Evolutionary conservation across 768 basidiomycete genomes (phyloP).

Genomic region (Lentinula boryana): DNA sequence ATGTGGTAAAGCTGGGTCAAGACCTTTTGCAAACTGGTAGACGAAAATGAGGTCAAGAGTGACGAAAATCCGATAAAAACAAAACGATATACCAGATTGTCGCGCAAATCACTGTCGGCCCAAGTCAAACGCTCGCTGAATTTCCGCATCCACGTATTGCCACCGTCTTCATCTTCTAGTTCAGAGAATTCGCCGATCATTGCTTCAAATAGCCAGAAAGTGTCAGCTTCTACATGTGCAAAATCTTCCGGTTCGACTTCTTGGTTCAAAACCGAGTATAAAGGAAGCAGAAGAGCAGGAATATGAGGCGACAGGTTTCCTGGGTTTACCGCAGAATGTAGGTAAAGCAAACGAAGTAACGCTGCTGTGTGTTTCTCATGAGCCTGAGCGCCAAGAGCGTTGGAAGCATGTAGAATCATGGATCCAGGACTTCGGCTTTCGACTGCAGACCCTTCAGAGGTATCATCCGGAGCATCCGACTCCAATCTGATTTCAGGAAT

Average conservation of each 20-base stretch:
- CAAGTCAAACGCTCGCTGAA: constrained; percentile 54
- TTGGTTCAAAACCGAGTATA: constrained; percentile 56
- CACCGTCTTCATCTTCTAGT: constrained; percentile 63
- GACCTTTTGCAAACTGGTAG: constrained; percentile 50
- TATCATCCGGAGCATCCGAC: constrained; percentile 6
- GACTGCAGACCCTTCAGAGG: not conserved
- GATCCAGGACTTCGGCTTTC: constrained; percentile 18
- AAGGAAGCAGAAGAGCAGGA: constrained; percentile 62
- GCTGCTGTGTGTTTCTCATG: constrained; percentile 60
- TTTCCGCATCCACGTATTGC: constrained; percentile 54
- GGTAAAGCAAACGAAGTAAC: constrained; percentile 62
- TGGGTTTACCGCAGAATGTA: constrained; percentile 69
- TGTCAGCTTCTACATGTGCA: constrained; percentile 70
- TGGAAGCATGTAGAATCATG: constrained; percentile 43
- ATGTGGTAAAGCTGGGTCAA: constrained; percentile 69
- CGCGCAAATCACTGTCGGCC: constrained; percentile 59
- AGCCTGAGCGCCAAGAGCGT: constrained; percentile 35
- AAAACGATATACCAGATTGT: constrained; percentile 44
- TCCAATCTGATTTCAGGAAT: constrained; percentile 39
- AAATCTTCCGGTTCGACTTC: constrained; percentile 58
- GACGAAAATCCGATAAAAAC: not conserved
- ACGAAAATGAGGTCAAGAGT: constrained; percentile 1
- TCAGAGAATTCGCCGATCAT: constrained; percentile 69
- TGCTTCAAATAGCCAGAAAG: constrained; percentile 78
- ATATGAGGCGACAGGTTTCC: constrained; percentile 63